Base-by-base conservation (phyloP, 1,284 basidiomycete genomes). In the Heterobasidion annosum region DNA sequence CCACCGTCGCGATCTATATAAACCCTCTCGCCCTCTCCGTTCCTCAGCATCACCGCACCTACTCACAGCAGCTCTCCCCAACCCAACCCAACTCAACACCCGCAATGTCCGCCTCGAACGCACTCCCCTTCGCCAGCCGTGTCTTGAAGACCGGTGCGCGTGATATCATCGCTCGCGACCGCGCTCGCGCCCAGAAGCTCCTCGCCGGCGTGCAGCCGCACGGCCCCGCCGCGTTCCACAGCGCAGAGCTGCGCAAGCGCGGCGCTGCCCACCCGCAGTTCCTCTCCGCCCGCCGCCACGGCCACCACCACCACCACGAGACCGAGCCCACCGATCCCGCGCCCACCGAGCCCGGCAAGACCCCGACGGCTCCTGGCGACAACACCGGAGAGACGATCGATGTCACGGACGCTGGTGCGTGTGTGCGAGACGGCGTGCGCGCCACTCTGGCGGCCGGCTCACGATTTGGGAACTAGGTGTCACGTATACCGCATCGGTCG, bases 111-210 rank as follows among this genome's bases (percentile, higher is more conserved):
- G 16, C 34, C 12, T 32, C 33, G 33, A 40, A 18, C 18, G 40
- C 53, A 16, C 57, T 79, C 55, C 72, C 73, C 37, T 79, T 83
- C 65, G 62, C 70, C 40, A 70, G 74, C 48, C 70, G 69, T 58
- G 57, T 81, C 60, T 62, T 65, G 51, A 61, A 58, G 50, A 57
- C 68, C 49, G 70, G 73, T 49, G 76, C 71, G 18, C 73, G 67
- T 61, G 71, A 79, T 32, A 69, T 83, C 59, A 64, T 81, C 51
- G 69, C 73, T 33, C 76, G 74, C 60, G 82, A 84, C 65, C 68
- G 68, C 47, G 71, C 72, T 43, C 76, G 82, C 33, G 79, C 79
- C 18, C 66, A 73, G 66, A 82, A 79, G 68, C 61, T 83, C 59
- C 61, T 79, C 34, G 67, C 70, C 34, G 78, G 77, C 25, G 52